Evolutionary conservation across 1,139 yeast genomes (phyloP).

Genomic region (Nakaseomyces delphensis): DNA sequence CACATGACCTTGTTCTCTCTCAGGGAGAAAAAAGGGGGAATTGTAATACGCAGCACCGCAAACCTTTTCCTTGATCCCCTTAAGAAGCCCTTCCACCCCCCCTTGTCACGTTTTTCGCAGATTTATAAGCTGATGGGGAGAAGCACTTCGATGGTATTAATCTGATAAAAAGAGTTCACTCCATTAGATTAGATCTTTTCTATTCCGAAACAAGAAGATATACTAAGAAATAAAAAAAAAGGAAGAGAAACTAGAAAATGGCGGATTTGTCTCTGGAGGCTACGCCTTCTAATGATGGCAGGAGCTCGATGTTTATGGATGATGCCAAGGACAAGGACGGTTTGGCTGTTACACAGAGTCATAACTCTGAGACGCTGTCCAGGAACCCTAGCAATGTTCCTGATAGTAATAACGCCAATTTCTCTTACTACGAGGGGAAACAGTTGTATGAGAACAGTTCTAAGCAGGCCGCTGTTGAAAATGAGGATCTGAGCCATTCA

Average conservation of each 20-base stretch:
- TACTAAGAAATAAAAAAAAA: neutral
- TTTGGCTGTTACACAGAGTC: conserved; percentile 16
- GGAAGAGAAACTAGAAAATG: neutral
- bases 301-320: conserved; percentile 12
- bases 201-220: too few species aligned
- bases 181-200: too few species aligned
- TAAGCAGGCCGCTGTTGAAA: conserved; percentile 28
- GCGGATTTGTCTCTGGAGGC: conserved; percentile 7
- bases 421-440: conserved; percentile 29
- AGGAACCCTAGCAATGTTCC: conserved; percentile 13
- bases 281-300: conserved; percentile 8
- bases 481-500: conserved; percentile 10
- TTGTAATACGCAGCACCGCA: too few species aligned
- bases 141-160: too few species aligned
- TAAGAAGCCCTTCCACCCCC: too few species aligned
- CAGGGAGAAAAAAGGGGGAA: too few species aligned
- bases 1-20: too few species aligned
- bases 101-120: too few species aligned
- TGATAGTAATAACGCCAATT: conserved; percentile 19
- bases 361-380: conserved; percentile 8
- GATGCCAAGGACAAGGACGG: conserved; percentile 14
- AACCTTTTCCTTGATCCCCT: too few species aligned
- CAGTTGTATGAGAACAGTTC: conserved; percentile 27
- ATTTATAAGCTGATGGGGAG: too few species aligned
- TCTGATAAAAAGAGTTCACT: too few species aligned